Evolutionary conservation across 352 stramenopile species (phyloP).

Genomic region (Elongisporangium undulatum): DNA sequence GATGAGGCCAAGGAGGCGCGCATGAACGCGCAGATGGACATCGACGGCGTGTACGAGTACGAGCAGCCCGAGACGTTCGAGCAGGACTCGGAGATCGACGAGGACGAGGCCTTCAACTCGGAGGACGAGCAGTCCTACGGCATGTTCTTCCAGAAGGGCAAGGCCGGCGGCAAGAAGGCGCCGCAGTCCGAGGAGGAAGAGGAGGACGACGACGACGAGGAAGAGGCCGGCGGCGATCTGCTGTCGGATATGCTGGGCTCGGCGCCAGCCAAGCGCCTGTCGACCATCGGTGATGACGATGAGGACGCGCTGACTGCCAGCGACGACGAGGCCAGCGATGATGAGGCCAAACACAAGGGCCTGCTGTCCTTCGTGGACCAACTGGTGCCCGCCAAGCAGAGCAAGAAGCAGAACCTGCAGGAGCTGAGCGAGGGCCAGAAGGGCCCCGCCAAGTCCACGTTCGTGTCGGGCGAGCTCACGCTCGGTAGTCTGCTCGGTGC

Average conservation of each 20-base stretch:
- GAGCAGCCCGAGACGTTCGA: conserved; percentile 71
- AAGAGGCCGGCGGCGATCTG: conserved; percentile 57
- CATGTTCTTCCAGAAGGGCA: conserved; percentile 61
- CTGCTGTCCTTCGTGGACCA: conserved; percentile 43
- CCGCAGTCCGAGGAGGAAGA: conserved; percentile 23
- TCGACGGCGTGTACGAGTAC: conserved; percentile 82
- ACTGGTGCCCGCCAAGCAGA: conserved; percentile 42
- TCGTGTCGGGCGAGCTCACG: conserved; percentile 23
- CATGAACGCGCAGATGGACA: conserved; percentile 67
- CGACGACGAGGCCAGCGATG: conserved; percentile 39
- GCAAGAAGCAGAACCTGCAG: conserved; percentile 30
- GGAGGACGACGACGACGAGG: conserved; percentile 39
- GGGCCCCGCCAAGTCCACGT: conserved; percentile 8
- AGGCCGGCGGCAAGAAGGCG: conserved; percentile 9
- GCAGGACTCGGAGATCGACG: conserved; percentile 92
- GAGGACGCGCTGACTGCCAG: conserved; percentile 23
- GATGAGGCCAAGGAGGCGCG: conserved; percentile 59
- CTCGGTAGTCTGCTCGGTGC: conserved; percentile 37
- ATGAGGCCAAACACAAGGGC: conserved; percentile 40
- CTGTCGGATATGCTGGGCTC: conserved; percentile 72
- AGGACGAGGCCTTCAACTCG: conserved; percentile 93
- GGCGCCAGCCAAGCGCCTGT: conserved; percentile 41
- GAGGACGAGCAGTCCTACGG: conserved; percentile 90
- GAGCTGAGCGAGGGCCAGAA: conserved; percentile 19
- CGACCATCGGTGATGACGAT: conserved; percentile 33